Evolutionary conservation across 306 rosid species (phyloP), one percentile per base, ranked within the genome.

Genomic region (Benincasa hispida): DNA sequence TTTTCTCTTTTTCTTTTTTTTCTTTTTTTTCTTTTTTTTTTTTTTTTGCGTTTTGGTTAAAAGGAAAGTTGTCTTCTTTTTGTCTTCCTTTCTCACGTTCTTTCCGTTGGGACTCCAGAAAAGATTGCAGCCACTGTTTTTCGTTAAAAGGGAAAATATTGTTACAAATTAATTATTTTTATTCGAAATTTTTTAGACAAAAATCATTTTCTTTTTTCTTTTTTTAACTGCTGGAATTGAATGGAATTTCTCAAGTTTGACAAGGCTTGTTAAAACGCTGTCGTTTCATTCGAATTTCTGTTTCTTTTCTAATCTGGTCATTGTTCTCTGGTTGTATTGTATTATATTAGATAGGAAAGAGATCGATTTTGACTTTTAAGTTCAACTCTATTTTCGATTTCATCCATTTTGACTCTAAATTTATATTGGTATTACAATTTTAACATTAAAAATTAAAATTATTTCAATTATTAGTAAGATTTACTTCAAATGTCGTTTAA

Each of bases 31-130:
- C 3, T 8, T 41, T 10, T 41, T 41, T 41, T 41, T 41, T 10
- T 24, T 22, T 41, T 57, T 68, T 41, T 42, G 35, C 21, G 75
- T 68, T n/a, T 42, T 42, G 75, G 76, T 70, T 27, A 70, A 70
- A 70, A 47, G 76, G 58, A 70, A 47, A 70, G 76, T 25, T 70
- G 57, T 70, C 8, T 47, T 27, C 76, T 70, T 47, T 70, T 70
- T 27, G 76, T 70, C 39, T 47, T 47, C 76, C 76, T 70, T 47
- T 70, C 76, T 70, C 76, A 48, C 76, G 76, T 45, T 70, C 76
- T 70, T 70, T 70, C 76, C 76, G 76, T 70, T 70, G 75, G 37
- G 22, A 24, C 37, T 39, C 76, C 75, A 68, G 21, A 41, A 68
- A 68, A 42, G 34, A 68, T 66, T 66, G 53, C 18, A 66, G 19